These are phyloP conservation scores for Phragmites australis DNA, from an alignment of 176 grass and related monocot species.

Conservation along the genomic window DNA sequence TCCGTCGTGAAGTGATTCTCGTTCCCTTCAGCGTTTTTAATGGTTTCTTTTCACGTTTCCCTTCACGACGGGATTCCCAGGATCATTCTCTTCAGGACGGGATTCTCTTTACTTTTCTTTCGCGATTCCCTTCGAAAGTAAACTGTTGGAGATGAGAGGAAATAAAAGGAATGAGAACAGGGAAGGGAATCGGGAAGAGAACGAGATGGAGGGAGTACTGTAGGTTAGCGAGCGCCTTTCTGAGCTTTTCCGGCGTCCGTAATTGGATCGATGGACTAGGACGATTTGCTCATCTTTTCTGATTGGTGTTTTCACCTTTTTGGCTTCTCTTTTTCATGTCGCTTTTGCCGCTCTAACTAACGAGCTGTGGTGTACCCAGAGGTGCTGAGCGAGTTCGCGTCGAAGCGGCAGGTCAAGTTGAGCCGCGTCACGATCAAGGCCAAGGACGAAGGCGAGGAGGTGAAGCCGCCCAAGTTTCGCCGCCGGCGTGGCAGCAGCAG, in stretches of 20 bases:
- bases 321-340: background rate
- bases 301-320: background rate
- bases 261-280: background rate
- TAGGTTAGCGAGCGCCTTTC: constrained; percentile 14
- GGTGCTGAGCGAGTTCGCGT: constrained; percentile 79
- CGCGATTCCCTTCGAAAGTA: no score
- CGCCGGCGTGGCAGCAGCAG: constrained; percentile 23
- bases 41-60: no score
- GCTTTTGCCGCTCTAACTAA: constrained; percentile 1
- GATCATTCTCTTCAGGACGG: no score
- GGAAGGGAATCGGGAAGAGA: no score
- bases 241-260: background rate
- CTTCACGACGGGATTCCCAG: no score
- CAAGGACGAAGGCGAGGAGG: constrained; percentile 33
- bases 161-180: no score
- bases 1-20: no score
- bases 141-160: no score
- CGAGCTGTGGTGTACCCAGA: constrained; percentile 40
- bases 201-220: background rate
- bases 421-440: constrained; percentile 60
- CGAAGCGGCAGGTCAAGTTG: constrained; percentile 77
- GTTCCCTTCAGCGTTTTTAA: no score
- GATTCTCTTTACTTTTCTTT: no score
- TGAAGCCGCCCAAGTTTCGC: constrained; percentile 36
- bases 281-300: background rate